A percentile compares a stretch with the other conserved stretches of the same genome.
These are phyloP conservation scores for Phyllosticta citrichinensis DNA, from an alignment of 2,329 filamentous ascomycete genomes.

Conservation along the genomic window DNA sequence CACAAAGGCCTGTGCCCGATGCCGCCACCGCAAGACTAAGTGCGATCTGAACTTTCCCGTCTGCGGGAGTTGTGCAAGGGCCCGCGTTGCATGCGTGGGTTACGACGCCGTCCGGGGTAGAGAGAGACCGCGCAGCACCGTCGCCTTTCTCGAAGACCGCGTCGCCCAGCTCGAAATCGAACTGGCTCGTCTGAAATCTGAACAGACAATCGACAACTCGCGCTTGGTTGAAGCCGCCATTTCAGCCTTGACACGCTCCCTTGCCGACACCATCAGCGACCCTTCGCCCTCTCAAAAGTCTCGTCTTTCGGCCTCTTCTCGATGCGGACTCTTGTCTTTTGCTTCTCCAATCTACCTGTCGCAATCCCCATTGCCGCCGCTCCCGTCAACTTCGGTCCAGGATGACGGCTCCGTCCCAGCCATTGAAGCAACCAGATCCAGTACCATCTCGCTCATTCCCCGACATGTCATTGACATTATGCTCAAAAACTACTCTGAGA, in stretches of 20 bases:
- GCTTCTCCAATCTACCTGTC: constrained; percentile 1
- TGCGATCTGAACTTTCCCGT: constrained; percentile 7
- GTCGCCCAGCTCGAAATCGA: constrained; percentile 9
- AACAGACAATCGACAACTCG: constrained; percentile 1
- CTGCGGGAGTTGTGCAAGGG: constrained; percentile 1
- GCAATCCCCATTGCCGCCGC: not conserved
- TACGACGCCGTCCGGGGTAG: constrained; percentile 8
- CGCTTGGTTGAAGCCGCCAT: constrained; percentile 2
- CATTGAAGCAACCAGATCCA: not conserved
- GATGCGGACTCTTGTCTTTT: not conserved
- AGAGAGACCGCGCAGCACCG: constrained; percentile 7
- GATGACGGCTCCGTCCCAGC: not conserved
- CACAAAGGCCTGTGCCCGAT: constrained; percentile 9
- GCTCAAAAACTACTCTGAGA: constrained; percentile 8
- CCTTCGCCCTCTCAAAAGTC: not conserved
- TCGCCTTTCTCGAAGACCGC: constrained; percentile 8
- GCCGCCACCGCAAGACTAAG: constrained; percentile 8
- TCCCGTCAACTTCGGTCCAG: not conserved
- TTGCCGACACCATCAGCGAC: not conserved
- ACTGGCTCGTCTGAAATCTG: constrained; percentile 2
- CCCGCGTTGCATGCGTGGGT: constrained; percentile 5
- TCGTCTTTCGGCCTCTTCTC: not conserved
- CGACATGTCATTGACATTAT: constrained; percentile 9
- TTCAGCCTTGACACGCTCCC: not conserved
- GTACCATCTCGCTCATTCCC: constrained; percentile 7